Evolutionary conservation across 495 filamentous ascomycete species (phyloP).

Genomic region (Clohesyomyces aquaticus): DNA sequence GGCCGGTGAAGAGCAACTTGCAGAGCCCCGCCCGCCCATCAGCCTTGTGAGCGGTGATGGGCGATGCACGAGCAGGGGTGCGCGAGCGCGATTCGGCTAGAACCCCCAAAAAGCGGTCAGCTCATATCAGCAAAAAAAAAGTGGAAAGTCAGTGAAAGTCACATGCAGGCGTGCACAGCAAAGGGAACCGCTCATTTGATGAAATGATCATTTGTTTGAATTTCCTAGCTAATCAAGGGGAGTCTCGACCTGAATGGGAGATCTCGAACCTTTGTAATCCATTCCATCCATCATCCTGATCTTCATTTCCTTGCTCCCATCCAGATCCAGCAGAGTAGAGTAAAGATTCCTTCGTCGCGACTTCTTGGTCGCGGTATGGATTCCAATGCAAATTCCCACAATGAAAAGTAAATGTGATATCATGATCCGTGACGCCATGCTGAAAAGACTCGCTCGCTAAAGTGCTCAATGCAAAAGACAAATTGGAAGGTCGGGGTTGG

Average conservation of each 20-base stretch:
- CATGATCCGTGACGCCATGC: constrained; percentile 12
- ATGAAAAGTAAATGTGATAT: constrained; percentile 23
- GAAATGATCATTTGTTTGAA: constrained; percentile 16
- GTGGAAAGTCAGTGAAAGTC: neutral
- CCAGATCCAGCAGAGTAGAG: constrained; percentile 35
- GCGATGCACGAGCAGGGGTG: neutral
- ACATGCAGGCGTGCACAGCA: neutral
- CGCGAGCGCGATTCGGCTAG: neutral
- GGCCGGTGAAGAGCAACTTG: neutral
- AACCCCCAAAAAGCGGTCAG: constrained; percentile 15
- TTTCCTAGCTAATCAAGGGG: constrained; percentile 11
- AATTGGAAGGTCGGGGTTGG: constrained; percentile 28
- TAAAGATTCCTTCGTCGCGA: constrained; percentile 20
- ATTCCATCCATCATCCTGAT: neutral
- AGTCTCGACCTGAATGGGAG: constrained; percentile 25
- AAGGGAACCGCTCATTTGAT: neutral
- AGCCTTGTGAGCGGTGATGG: constrained; percentile 10
- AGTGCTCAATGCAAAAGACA: constrained; percentile 29
- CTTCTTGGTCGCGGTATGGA: constrained; percentile 1
- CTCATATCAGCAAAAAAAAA: constrained; percentile 2
- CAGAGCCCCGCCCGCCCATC: neutral
- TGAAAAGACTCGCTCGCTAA: constrained; percentile 31
- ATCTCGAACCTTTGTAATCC: constrained; percentile 23
- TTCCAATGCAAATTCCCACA: constrained; percentile 16
- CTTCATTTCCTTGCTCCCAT: constrained; percentile 2